Evolutionary conservation across 2,329 filamentous ascomycete genomes (phyloP), one percentile per base, ranked within the genome.

Genomic region (Fusarium sp.): DNA sequence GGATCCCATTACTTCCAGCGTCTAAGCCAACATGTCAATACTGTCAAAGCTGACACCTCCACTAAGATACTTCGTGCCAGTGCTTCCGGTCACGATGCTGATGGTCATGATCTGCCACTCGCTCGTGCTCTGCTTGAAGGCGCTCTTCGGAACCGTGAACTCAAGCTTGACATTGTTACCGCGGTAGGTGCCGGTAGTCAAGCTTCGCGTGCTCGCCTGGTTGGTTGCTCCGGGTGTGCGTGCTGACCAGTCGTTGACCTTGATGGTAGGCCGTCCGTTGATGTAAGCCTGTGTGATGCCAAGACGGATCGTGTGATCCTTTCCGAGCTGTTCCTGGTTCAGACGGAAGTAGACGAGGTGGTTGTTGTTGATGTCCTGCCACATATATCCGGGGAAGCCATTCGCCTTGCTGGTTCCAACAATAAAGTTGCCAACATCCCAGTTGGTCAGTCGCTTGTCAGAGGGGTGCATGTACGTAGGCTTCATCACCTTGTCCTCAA

Each of bases 381-480:
- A 85, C 65, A 85, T 84, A 69, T 85, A 85, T 2, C 82, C 82
- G 0, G 83, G 84, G 74, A 85, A 84, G 22, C 75, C 71, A 64
- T 77, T 81, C 4, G 77, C 75, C 6, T 80, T 69, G 27, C 79
- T 80, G 11, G 82, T 82, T 59, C 82, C 81, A 16, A 83, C 77
- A 56, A 82, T 83, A 70, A 79, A 82, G 75, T 82, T 82, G 57
- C 73, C 74, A 10, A 78, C 69, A 52, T 79, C 78, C 80, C 80
- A 82, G 16, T 71, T 70, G 16, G 78, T 65, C 36, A 82, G 78
- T 2, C 79, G 79, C 59, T 71, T 75, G 68, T 81, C 80, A 2
- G 80, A 83, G 4, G 83, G 83, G 62, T 84, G 83, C 83, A 84
- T 85, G 65, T 84, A 84, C 0, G 82, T 84, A 7, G 81, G 83